Percentiles rank a stretch among this genome's conserved stretches.
These are phyloP conservation scores for Sporothrix phasma DNA, from an alignment of 2,329 filamentous ascomycete genomes.

Conservation along the genomic window DNA sequence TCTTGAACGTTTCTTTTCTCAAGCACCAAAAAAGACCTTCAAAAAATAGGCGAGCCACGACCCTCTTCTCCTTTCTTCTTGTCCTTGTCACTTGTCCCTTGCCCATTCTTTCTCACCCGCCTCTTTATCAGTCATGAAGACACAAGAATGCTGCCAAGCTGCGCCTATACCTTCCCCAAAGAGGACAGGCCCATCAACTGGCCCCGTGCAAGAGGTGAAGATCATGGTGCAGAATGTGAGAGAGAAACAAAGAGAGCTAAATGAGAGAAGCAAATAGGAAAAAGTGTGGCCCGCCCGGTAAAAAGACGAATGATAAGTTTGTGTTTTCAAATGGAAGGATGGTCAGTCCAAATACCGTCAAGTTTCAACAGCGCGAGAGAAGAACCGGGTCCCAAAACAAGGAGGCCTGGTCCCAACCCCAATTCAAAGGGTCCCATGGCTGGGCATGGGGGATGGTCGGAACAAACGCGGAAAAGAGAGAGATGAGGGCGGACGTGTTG, in stretches of 20 bases:
- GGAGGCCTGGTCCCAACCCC: neutral
- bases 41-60: conserved; percentile 3
- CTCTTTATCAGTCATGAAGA: neutral
- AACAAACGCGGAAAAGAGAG: neutral
- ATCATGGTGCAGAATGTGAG: neutral
- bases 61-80: neutral
- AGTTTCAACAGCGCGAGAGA: neutral
- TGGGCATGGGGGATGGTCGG: neutral
- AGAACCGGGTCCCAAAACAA: neutral
- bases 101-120: neutral
- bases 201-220: neutral
- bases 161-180: neutral
- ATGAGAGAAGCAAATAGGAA: neutral
- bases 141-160: neutral
- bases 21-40: neutral
- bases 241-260: neutral
- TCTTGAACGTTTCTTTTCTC: neutral
- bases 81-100: neutral
- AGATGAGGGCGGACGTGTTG: neutral
- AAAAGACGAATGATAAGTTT: conserved; percentile 9
- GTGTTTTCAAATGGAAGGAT: neutral
- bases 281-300: neutral
- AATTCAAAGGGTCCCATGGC: neutral
- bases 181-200: neutral
- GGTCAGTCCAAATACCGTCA: neutral